Conservation (phyloP, 768 basidiomycete species). For the Xanthoconium stramineum region DNA sequence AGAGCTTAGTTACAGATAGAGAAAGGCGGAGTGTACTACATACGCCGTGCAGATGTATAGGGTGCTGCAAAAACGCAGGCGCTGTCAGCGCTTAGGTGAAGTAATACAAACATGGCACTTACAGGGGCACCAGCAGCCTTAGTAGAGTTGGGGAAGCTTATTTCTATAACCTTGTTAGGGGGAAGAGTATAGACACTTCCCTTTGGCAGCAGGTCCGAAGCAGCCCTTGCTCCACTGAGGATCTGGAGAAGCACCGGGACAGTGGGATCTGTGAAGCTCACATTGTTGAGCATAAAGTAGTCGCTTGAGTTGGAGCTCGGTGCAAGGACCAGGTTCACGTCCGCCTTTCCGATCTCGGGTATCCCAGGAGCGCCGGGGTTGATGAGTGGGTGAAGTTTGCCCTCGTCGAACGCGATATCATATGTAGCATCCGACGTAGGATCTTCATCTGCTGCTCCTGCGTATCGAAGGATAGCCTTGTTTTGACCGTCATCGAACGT, state of each 20-base stretch:
- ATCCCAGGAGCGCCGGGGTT: conserved; percentile 37
- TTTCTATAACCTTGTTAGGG: conserved; percentile 41
- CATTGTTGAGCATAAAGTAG: conserved; percentile 24
- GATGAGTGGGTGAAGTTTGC: conserved; percentile 35
- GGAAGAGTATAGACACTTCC: conserved; percentile 48
- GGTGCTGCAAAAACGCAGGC: conserved; percentile 25
- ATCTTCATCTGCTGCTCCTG: conserved; percentile 40
- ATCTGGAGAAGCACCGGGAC: conserved; percentile 31
- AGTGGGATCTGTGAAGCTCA: conserved; percentile 29
- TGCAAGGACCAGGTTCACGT: conserved; percentile 32
- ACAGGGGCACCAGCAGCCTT: conserved; percentile 28
- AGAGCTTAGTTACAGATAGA: neutral
- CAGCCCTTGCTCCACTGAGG: conserved; percentile 44
- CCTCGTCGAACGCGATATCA: conserved; percentile 36
- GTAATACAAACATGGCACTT: conserved; percentile 3
- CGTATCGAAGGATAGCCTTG: conserved; percentile 51
- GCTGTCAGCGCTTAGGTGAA: neutral
- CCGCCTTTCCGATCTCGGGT: conserved; percentile 38
- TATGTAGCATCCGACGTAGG: conserved; percentile 40
- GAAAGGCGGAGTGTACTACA: conserved; percentile 2
- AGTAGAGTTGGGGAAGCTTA: conserved; percentile 38
- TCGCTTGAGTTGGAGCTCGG: neutral
- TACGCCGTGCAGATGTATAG: conserved; percentile 40
- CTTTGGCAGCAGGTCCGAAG: conserved; percentile 45
- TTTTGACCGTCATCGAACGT: conserved; percentile 38